These are phyloP conservation scores for Albizia julibrissin DNA, from an alignment of 306 rosid genomes.

Conservation along the genomic window DNA sequence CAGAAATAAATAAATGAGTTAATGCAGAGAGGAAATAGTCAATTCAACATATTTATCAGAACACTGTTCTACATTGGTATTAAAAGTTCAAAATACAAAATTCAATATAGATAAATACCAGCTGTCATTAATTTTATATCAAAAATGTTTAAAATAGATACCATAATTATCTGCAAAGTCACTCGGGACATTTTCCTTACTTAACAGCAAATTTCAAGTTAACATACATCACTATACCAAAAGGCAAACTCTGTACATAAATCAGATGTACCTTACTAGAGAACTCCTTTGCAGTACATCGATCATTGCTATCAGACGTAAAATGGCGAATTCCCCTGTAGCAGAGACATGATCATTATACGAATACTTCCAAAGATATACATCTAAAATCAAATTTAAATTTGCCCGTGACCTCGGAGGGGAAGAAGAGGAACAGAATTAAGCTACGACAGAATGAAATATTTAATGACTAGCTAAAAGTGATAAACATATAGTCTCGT, in stretches of 20 bases:
- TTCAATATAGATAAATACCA: constrained; percentile 1
- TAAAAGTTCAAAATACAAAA: constrained; percentile 19
- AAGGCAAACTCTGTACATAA: constrained; percentile 3
- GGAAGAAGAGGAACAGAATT: constrained; percentile 18
- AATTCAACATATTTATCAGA: constrained; percentile 11
- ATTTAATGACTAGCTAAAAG: constrained; percentile 5
- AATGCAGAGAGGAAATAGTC: constrained; percentile 22
- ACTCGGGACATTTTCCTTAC: not conserved
- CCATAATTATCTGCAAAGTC: not conserved
- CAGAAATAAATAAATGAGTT: constrained; percentile 20
- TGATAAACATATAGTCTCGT: constrained; percentile 1
- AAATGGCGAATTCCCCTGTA: constrained; percentile 47
- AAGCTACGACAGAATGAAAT: constrained; percentile 12
- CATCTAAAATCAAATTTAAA: not conserved
- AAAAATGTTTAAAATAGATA: not conserved
- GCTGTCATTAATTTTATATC: not conserved
- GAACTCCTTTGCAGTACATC: constrained; percentile 33
- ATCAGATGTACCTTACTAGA: constrained; percentile 58
- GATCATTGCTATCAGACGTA: constrained; percentile 37
- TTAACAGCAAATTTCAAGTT: not conserved
- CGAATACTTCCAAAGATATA: constrained; percentile 16
- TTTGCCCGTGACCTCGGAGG: constrained; percentile 10
- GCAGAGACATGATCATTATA: constrained; percentile 30
- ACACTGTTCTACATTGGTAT: not conserved
- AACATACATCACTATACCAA: not conserved